Conservation (phyloP, 148 eudicot species). For the Chenopodium formosanum region DNA sequence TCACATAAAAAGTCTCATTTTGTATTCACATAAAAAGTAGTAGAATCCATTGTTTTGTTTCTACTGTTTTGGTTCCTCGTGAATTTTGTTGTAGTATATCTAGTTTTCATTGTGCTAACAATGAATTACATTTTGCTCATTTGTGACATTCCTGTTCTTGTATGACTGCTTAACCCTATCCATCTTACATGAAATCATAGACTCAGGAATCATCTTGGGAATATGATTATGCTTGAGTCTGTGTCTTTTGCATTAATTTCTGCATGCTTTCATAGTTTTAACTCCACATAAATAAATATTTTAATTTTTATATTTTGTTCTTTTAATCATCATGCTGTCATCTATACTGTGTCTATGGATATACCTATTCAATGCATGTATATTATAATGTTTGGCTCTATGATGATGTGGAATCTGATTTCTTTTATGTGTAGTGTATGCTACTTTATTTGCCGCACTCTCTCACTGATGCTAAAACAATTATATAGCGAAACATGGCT, state of each 20-base stretch:
- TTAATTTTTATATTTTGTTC: background rate
- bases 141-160: background rate
- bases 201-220: background rate
- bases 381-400: background rate
- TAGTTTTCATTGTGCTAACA: background rate
- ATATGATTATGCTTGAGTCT: background rate
- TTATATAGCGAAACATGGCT: no score
- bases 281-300: no score
- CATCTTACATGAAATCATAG: background rate
- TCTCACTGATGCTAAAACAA: background rate
- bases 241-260: background rate
- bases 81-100: background rate
- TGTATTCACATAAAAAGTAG: background rate
- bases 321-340: no score
- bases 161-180: background rate
- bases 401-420: background rate
- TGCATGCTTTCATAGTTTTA: background rate
- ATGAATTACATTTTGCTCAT: background rate
- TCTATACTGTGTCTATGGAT: background rate
- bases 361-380: background rate
- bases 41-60: background rate
- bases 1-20: background rate
- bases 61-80: no score
- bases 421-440: background rate
- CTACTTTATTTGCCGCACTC: background rate